These are phyloP conservation scores for Digitaria exilis DNA, from an alignment of 202 grass and related monocot species.

Conservation along the genomic window DNA sequence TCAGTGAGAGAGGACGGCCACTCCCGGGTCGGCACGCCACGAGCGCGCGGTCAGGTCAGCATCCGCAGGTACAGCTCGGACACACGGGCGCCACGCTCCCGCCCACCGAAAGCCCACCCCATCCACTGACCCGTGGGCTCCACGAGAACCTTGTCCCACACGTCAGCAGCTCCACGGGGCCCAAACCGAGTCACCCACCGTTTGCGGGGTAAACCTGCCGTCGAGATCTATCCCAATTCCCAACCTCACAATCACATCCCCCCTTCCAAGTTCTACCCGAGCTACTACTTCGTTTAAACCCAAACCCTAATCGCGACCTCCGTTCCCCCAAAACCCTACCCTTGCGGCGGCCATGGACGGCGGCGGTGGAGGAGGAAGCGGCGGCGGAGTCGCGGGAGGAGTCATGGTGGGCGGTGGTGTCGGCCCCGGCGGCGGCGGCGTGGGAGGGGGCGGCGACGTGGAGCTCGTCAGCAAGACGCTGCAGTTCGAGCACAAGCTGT, in stretches of 20 bases:
- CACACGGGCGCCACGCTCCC: conserved; percentile 17
- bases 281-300: conserved; percentile 34
- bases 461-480: conserved; percentile 93
- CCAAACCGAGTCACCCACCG: conserved; percentile 1
- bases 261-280: conserved; percentile 16
- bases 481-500: conserved; percentile 94
- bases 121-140: neutral
- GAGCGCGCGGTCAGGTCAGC: conserved; percentile 46
- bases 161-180: neutral
- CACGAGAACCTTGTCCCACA: accelerated
- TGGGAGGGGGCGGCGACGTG: conserved; percentile 68
- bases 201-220: conserved; percentile 30
- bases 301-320: conserved; percentile 55
- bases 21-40: conserved; percentile 35
- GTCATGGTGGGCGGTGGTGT: conserved; percentile 36
- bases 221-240: conserved; percentile 60
- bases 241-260: conserved; percentile 47
- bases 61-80: conserved; percentile 36
- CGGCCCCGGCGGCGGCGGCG: conserved; percentile 22
- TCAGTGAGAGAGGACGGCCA: conserved; percentile 2
- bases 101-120: neutral
- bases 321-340: conserved; percentile 46
- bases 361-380: conserved; percentile 8
- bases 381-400: neutral
- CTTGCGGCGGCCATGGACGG: conserved; percentile 47